phyloP scores from a whole-genome alignment of 2,329 filamentous ascomycete species.

The Zymoseptoria pseudotritici region DNA sequence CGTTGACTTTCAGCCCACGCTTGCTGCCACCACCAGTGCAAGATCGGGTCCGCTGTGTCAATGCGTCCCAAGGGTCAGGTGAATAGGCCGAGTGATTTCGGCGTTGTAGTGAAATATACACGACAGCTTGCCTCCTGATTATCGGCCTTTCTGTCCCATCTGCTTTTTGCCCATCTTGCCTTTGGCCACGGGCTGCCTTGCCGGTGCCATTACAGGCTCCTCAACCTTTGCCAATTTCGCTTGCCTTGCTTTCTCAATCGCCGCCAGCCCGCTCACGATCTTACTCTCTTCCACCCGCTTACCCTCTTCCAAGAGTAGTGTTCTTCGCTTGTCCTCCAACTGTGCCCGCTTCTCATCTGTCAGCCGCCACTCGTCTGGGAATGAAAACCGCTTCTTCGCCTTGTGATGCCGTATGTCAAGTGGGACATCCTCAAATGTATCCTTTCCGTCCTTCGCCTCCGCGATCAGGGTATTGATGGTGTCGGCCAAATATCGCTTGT shows the following conservation, averaged over 20 bases:
- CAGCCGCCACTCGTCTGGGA: constrained; percentile 78
- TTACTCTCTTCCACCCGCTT: constrained; percentile 45
- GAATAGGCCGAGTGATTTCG: background rate
- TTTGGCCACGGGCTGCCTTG: constrained; percentile 19
- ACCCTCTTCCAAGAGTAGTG: constrained; percentile 49
- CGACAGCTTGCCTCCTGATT: background rate
- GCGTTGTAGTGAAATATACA: background rate
- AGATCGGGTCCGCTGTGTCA: too few relatives aligned
- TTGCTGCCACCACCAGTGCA: too few relatives aligned
- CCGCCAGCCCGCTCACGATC: constrained; percentile 22
- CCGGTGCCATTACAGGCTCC: constrained; percentile 27
- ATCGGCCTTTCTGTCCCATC: constrained; percentile 18
- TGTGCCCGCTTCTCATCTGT: constrained; percentile 59
- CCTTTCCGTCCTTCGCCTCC: constrained; percentile 64
- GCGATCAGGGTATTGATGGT: constrained; percentile 64
- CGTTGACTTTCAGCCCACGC: too few relatives aligned
- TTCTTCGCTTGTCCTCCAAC: constrained; percentile 54
- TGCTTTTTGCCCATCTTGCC: constrained; percentile 28
- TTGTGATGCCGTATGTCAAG: constrained; percentile 82
- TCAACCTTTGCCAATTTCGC: constrained; percentile 19
- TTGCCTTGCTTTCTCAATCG: constrained; percentile 24
- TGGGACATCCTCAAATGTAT: constrained; percentile 83
- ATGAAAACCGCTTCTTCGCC: constrained; percentile 58
- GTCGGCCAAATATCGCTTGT: constrained; percentile 89
- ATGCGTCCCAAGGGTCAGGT: background rate